Conservation (phyloP, 2,329 filamentous ascomycete species). For the Nigrospora osmanthi region DNA sequence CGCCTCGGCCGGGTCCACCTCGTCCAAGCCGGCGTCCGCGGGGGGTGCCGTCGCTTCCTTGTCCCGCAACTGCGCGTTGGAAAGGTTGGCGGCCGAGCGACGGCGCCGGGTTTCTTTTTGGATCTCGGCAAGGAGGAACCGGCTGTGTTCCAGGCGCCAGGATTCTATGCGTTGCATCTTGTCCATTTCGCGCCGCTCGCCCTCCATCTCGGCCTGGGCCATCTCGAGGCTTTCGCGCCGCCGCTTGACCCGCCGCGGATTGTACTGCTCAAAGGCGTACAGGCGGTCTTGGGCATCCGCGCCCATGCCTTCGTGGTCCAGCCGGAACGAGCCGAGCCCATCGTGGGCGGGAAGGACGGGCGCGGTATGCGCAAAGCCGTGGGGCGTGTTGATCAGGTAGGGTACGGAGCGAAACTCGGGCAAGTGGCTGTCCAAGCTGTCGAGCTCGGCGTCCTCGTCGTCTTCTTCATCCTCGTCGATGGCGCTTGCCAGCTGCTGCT, state of each 20-base stretch:
- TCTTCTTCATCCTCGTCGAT: constrained; percentile 37
- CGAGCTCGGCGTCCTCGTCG: constrained; percentile 72
- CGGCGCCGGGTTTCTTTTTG: constrained; percentile 71
- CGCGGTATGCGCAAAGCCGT: constrained; percentile 44
- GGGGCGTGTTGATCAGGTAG: constrained; percentile 28
- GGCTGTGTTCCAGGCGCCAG: constrained; percentile 89
- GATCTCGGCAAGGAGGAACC: constrained; percentile 77
- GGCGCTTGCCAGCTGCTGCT: constrained; percentile 28
- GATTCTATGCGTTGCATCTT: constrained; percentile 78
- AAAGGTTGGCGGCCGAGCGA: constrained; percentile 23
- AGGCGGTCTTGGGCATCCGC: constrained; percentile 69
- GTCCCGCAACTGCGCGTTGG: not conserved
- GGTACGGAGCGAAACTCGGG: constrained; percentile 72
- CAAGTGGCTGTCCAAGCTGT: constrained; percentile 87
- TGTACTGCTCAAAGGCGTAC: constrained; percentile 83
- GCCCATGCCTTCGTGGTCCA: constrained; percentile 47
- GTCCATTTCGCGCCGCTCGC: constrained; percentile 58
- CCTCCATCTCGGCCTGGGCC: constrained; percentile 41
- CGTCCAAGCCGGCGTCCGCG: constrained; percentile 24
- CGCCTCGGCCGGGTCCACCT: constrained; percentile 28
- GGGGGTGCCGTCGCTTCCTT: not conserved
- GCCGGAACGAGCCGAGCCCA: constrained; percentile 76
- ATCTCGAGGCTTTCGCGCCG: constrained; percentile 45
- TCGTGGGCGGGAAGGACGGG: constrained; percentile 87
- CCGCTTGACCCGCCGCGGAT: constrained; percentile 57